Conservation (phyloP, 2,329 filamentous ascomycete species). For the Phialophora expanda region DNA sequence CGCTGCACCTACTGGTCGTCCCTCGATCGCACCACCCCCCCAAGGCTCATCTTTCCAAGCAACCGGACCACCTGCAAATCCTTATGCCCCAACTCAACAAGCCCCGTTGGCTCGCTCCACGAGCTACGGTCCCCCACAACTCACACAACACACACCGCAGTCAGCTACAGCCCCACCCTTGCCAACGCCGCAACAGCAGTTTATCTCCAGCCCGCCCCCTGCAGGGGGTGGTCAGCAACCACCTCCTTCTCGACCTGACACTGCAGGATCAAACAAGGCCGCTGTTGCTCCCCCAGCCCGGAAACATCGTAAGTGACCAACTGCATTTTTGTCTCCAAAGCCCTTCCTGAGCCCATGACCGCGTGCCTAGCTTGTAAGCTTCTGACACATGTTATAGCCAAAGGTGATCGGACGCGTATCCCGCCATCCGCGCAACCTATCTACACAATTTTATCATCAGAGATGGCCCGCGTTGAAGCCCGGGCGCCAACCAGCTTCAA, state of each 20-base stretch:
- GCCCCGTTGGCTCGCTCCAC: slow-evolving; percentile 47
- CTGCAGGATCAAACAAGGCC: slow-evolving; percentile 57
- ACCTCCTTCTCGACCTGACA: slow-evolving; percentile 52
- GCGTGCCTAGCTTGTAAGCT: not conserved
- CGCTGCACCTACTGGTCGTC: slow-evolving; percentile 47
- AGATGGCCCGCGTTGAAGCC: slow-evolving; percentile 86
- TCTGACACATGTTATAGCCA: slow-evolving; percentile 49
- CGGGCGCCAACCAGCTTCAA: slow-evolving; percentile 87
- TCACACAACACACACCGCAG: slow-evolving; percentile 52
- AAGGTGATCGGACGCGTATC: slow-evolving; percentile 90
- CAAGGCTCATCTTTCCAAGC: slow-evolving; percentile 44
- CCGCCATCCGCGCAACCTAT: slow-evolving; percentile 75
- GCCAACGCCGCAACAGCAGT: slow-evolving; percentile 52
- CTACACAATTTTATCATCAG: slow-evolving; percentile 77
- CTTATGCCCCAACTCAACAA: slow-evolving; percentile 64
- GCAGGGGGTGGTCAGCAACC: slow-evolving; percentile 55
- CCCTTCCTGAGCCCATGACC: not conserved
- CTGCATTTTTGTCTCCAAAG: not conserved
- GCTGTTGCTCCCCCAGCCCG: slow-evolving; percentile 56
- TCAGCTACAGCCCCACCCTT: slow-evolving; percentile 47
- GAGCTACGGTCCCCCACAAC: slow-evolving; percentile 53
- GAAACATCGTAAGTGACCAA: slow-evolving; percentile 68
- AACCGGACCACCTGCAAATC: slow-evolving; percentile 54
- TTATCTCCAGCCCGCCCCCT: slow-evolving; percentile 54
- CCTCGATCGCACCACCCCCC: slow-evolving; percentile 57